A percentile compares a stretch with the other conserved stretches of the same genome.
Conservation (phyloP, 2,329 filamentous ascomycete genomes). For the Aspergillus proliferans region DNA sequence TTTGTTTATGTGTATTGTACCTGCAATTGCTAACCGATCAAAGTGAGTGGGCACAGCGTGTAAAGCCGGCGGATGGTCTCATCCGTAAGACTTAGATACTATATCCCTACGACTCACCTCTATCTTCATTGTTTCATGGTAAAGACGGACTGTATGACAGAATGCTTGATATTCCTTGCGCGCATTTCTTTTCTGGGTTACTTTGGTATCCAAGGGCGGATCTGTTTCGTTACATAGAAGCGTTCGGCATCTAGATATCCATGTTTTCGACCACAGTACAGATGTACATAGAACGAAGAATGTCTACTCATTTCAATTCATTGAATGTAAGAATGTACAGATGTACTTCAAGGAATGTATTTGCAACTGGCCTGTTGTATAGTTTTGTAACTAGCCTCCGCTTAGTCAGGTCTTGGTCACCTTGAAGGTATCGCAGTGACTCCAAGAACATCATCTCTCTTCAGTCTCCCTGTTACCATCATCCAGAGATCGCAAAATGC, state of each 20-base stretch:
- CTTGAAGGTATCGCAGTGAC: neutral
- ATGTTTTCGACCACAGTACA: neutral
- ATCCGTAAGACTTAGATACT: constrained; percentile 34
- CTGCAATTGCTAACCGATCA: neutral
- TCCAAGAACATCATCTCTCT: neutral
- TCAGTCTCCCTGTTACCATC: neutral
- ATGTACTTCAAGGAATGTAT: neutral
- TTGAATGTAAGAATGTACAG: no score
- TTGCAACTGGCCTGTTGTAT: no score
- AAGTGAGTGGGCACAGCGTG: constrained; percentile 48
- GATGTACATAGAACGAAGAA: neutral
- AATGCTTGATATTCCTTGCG: neutral
- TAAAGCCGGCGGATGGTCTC: constrained; percentile 40
- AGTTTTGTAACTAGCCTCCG: neutral
- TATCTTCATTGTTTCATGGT: neutral
- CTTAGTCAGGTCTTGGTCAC: constrained; percentile 1
- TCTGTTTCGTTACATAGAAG: no score
- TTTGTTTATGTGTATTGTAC: neutral
- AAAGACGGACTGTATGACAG: neutral
- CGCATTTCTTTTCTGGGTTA: neutral
- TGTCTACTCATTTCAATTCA: neutral
- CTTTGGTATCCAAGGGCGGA: constrained; percentile 3
- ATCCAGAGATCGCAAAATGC: constrained; percentile 12
- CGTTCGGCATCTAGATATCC: no score
- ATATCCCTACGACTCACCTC: neutral